phyloP scores from a whole-genome alignment of 208 protist genomes.

The Acanthamoeba lenticulata region DNA sequence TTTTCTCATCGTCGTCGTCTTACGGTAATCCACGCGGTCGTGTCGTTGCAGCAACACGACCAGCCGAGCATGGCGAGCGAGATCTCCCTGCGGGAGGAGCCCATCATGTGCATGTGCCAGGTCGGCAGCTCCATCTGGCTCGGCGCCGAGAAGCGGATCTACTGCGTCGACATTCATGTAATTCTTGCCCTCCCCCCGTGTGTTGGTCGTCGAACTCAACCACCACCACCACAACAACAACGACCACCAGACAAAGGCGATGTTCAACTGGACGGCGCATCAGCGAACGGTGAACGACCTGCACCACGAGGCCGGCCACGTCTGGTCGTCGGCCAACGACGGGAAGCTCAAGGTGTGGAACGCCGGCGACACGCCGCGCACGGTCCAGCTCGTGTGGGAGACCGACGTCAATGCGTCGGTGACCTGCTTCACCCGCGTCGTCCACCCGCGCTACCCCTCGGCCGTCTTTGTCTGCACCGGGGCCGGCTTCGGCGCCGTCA shows the following conservation, averaged over 20 bases:
- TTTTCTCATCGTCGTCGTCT: not conserved
- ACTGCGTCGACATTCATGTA: conserved; percentile 25
- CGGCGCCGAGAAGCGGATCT: conserved; percentile 31
- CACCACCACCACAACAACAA: not conserved
- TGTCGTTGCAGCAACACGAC: not conserved
- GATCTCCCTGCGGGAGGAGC: not conserved
- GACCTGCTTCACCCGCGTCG: not conserved
- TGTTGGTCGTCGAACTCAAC: too few species aligned
- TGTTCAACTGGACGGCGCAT: conserved; percentile 40
- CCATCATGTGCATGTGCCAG: not conserved
- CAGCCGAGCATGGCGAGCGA: not conserved
- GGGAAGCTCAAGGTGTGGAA: conserved; percentile 31
- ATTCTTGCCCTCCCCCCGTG: not conserved
- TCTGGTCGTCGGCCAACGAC: conserved; percentile 32
- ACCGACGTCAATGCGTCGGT: not conserved
- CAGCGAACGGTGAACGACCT: conserved; percentile 21
- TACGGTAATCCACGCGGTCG: not conserved
- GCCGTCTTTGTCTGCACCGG: not conserved
- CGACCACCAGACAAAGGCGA: not conserved
- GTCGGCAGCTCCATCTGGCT: conserved; percentile 5
- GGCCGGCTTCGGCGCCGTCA: not conserved
- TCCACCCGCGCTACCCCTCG: not conserved
- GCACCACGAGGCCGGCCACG: not conserved
- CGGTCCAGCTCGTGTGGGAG: conserved; percentile 8
- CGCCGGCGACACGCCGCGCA: not conserved